Percentiles rank a stretch among this genome's conserved stretches.
Conservation (phyloP, 2,329 filamentous ascomycete species). For the Diplodia intermedia region DNA sequence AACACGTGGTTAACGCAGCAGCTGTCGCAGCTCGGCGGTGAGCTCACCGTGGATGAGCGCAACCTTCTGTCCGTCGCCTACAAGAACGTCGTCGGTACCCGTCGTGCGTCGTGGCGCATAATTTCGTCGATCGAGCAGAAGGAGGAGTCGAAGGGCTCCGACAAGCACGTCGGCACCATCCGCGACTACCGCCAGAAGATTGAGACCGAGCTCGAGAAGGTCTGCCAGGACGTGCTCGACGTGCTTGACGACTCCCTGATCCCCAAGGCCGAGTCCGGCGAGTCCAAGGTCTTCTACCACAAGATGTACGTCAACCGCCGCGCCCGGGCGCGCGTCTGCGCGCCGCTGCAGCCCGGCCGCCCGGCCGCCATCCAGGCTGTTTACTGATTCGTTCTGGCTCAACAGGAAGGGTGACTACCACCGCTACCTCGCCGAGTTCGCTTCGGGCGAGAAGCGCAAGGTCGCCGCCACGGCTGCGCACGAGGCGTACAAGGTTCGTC, state of each 20-base stretch:
- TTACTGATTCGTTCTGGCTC: conserved; percentile 31
- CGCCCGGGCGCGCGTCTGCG: conserved; percentile 2
- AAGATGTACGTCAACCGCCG: conserved; percentile 76
- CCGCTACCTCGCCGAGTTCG: conserved; percentile 98
- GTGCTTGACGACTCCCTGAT: conserved; percentile 95
- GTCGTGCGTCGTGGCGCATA: conserved; percentile 97
- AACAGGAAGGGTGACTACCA: conserved; percentile 98
- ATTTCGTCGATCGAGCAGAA: conserved; percentile 99
- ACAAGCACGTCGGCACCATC: conserved; percentile 86
- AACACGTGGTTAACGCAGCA: conserved; percentile 28
- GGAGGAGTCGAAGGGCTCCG: conserved; percentile 98
- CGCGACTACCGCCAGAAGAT: conserved; percentile 99
- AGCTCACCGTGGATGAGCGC: conserved; percentile 83
- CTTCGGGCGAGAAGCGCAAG: conserved; percentile 93
- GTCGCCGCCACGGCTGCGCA: conserved; percentile 90
- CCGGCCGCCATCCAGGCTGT: background rate
- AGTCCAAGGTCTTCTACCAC: conserved; percentile 99
- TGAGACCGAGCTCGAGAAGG: conserved; percentile 93
- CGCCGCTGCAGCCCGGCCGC: background rate
- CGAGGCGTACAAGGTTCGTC: conserved; percentile 84
- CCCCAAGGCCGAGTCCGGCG: conserved; percentile 89
- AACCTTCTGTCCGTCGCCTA: conserved; percentile 97
- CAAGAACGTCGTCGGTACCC: conserved; percentile 98
- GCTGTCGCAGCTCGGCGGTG: conserved; percentile 59
- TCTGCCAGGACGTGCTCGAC: conserved; percentile 96